A percentile compares a stretch with the other conserved stretches of the same genome.
Evolutionary conservation across 768 basidiomycete genomes (phyloP).

Genomic region (Boletus vinaceobasis): DNA sequence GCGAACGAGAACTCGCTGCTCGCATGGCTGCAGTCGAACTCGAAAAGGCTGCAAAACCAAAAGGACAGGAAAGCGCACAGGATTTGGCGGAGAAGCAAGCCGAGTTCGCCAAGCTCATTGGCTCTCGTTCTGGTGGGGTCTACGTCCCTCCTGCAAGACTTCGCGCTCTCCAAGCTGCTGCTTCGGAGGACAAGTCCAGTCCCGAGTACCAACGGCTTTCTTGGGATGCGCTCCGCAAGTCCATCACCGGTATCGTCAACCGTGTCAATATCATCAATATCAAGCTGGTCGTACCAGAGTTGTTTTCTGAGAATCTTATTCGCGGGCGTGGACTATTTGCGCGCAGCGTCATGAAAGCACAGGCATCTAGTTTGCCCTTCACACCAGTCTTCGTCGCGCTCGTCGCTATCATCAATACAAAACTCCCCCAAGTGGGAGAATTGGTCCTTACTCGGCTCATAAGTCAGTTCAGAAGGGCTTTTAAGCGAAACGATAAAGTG

Average conservation of each 20-base stretch:
- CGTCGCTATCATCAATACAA: slow-evolving; percentile 94
- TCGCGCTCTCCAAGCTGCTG: slow-evolving; percentile 84
- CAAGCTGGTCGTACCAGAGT: slow-evolving; percentile 86
- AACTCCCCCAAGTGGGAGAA: slow-evolving; percentile 95
- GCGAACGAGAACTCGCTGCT: slow-evolving; percentile 76
- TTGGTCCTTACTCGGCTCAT: slow-evolving; percentile 83
- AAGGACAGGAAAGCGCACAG: slow-evolving; percentile 42
- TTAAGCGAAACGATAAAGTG: slow-evolving; percentile 97
- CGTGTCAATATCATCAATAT: slow-evolving; percentile 97
- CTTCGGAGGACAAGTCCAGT: slow-evolving; percentile 75
- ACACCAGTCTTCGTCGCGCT: slow-evolving; percentile 96
- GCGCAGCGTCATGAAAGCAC: slow-evolving; percentile 96
- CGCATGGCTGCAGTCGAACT: slow-evolving; percentile 68
- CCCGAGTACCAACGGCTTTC: slow-evolving; percentile 91
- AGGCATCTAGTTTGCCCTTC: slow-evolving; percentile 94
- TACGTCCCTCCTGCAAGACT: slow-evolving; percentile 96
- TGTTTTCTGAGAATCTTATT: slow-evolving; percentile 92
- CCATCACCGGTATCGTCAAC: slow-evolving; percentile 99
- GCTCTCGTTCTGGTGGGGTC: slow-evolving; percentile 85
- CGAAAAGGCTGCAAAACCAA: slow-evolving; percentile 54
- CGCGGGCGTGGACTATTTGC: slow-evolving; percentile 91
- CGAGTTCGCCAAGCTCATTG: slow-evolving; percentile 85
- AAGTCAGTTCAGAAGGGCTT: slow-evolving; percentile 91
- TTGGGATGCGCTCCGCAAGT: slow-evolving; percentile 97
- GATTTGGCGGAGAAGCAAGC: slow-evolving; percentile 65